Base-by-base conservation (phyloP, 352 stramenopile genomes). In the Phytophthora constricta region DNA sequence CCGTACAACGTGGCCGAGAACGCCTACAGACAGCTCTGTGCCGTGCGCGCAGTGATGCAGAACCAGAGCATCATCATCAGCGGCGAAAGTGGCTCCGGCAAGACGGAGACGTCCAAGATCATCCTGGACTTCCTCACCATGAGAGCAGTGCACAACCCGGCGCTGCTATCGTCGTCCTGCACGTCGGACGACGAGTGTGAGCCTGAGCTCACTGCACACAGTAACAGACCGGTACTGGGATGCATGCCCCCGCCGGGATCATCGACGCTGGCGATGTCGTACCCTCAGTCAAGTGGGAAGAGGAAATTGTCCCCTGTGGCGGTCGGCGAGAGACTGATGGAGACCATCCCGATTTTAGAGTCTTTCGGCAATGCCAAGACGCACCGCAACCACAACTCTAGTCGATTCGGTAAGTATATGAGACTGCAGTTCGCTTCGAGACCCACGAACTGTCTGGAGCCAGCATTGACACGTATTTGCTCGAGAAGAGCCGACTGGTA, bases 91-190 rank as follows among this genome's bases (percentile, higher is more conserved):
- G 95, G 95, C 11, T 96, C 94, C 4, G 96, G 96, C 45, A 98
- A 98, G 75, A 98, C 96, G 1, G 95, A 98, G 65, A 98, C 93
- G 17, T 98, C 95, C 58, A 98, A 98, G 77, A 97, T 98, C 74
- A 92, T 95, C 27, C 65, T 95, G 37, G 85, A 96, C 54, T 94
- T 96, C 67, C 67, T 96, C 23, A 92, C 89, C 3, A 92, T 87
- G 63, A 78, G 84, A 10, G 87, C 84, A 0, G 75, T 86, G 7
- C 77, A 88, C 65, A 83, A 75, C 34, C 62, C 68, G 13, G 69
- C 78, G 43, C 64, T 77, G 4, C 90, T 83, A 4, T 42, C 80
- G 5, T 67, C 77, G 11, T 92, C 80, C 1, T 79, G 62, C 26
- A 70, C 71, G n/a, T 82, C 74, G 4, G 74, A 82, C 22, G 70